phyloP scores from a whole-genome alignment of 2,329 filamentous ascomycete species.

The Botrytis deweyae region DNA sequence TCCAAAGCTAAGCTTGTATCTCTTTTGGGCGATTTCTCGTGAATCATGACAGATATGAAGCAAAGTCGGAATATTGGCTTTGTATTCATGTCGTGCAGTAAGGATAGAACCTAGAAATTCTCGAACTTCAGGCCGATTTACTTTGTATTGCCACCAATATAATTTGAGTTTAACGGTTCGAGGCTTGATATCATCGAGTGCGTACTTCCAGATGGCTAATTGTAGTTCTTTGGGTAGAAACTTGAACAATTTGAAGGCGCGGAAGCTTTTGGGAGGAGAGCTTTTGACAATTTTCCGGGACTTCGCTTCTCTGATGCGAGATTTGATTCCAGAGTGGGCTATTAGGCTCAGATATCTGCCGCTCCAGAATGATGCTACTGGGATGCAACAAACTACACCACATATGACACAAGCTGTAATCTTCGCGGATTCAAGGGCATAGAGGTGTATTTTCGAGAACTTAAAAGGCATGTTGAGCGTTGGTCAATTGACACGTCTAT shows the following conservation, averaged over 20 bases:
- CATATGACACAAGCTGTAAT: not conserved
- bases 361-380: rapidly evolving
- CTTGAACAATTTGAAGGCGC: not conserved
- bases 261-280: not conserved
- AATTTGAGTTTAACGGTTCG: not conserved
- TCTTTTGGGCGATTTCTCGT: not conserved
- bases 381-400: not conserved
- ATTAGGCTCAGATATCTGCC: not conserved
- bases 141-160: not conserved
- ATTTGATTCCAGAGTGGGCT: not conserved
- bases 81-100: not conserved
- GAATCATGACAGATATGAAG: not conserved
- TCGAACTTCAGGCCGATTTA: rapidly evolving
- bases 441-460: too few relatives aligned
- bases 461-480: not conserved
- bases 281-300: not conserved
- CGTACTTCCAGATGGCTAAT: not conserved
- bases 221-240: not conserved
- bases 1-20: not conserved
- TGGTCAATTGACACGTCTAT: not conserved
- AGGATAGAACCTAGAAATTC: not conserved
- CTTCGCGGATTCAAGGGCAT: not conserved
- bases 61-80: not conserved
- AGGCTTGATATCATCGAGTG: not conserved
- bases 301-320: not conserved